phyloP scores from a whole-genome alignment of 2,329 filamentous ascomycete species.

The Nigrospora sphaerica region DNA sequence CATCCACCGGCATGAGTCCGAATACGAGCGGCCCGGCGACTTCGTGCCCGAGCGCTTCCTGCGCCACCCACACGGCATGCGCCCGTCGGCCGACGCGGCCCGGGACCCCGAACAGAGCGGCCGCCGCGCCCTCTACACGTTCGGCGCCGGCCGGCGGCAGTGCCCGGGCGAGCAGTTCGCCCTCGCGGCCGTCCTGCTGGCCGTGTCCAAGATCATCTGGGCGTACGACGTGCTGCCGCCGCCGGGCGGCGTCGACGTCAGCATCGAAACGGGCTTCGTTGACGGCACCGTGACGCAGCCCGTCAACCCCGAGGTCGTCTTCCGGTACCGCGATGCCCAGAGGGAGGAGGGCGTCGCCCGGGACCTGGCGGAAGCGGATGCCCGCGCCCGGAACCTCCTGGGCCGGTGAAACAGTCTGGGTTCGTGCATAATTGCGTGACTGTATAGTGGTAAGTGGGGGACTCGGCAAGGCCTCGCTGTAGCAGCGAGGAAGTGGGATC shows the following conservation, averaged over 20 bases:
- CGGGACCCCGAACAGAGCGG: neutral
- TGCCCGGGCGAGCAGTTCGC: slow-evolving; percentile 4
- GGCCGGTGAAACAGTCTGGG: neutral
- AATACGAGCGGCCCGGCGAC: slow-evolving; percentile 21
- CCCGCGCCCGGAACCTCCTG: neutral
- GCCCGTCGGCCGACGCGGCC: neutral
- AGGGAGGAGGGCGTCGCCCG: neutral
- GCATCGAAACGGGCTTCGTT: neutral
- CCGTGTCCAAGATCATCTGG: slow-evolving; percentile 2
- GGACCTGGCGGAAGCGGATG: neutral
- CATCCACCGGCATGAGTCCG: slow-evolving; percentile 25
- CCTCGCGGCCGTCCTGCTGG: neutral
- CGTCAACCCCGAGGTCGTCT: neutral
- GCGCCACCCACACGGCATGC: neutral
- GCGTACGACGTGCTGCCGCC: slow-evolving; percentile 1
- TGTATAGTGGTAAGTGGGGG: no score
- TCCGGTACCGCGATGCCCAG: neutral
- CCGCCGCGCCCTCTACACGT: neutral
- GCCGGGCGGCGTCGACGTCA: neutral
- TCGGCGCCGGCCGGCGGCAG: slow-evolving; percentile 2
- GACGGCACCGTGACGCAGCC: neutral
- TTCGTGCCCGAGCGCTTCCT: neutral
- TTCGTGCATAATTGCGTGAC: no score
- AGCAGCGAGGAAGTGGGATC: no score
- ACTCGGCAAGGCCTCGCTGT: no score